phyloP scores from a whole-genome alignment of 139 green algal genomes.

The Picochlorum sp. region DNA sequence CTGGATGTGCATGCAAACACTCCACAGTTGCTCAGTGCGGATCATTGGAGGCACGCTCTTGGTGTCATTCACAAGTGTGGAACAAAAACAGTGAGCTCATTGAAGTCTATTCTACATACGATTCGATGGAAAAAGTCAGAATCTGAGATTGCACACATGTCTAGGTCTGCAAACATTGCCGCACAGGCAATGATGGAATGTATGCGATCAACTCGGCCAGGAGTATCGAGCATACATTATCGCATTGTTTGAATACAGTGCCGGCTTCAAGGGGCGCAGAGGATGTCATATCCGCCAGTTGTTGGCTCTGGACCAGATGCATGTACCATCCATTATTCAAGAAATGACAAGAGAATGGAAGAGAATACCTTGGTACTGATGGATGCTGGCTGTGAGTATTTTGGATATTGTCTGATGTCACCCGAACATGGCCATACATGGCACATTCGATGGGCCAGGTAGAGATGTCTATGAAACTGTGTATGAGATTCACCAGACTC shows the following conservation, averaged over 20 bases:
- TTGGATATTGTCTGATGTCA: constrained; percentile 82
- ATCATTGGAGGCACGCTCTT: constrained; percentile 2
- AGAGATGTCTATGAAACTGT: constrained; percentile 69
- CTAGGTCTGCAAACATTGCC: constrained; percentile 35
- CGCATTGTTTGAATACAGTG: constrained; percentile 59
- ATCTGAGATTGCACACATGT: constrained; percentile 57
- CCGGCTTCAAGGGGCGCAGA: constrained; percentile 45
- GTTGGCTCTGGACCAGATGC: constrained; percentile 57
- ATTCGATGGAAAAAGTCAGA: constrained; percentile 59
- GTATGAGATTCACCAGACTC: constrained; percentile 41
- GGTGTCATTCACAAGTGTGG: not conserved
- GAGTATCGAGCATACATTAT: constrained; percentile 45
- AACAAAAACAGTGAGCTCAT: not conserved
- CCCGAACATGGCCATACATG: constrained; percentile 76
- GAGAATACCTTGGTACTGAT: constrained; percentile 69
- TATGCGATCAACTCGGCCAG: constrained; percentile 35
- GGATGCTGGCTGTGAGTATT: constrained; percentile 84
- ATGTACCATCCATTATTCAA: constrained; percentile 78
- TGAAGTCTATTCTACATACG: constrained; percentile 35
- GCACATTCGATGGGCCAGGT: constrained; percentile 45
- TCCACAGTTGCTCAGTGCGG: constrained; percentile 4
- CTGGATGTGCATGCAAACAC: constrained; percentile 7
- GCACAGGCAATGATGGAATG: constrained; percentile 41
- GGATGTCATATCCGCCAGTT: constrained; percentile 67
- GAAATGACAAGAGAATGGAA: constrained; percentile 68